Evolutionary conservation across 202 grass and related monocot species (phyloP), one percentile per base, ranked within the genome.

Genomic region (Hordeum pubiflorum): DNA sequence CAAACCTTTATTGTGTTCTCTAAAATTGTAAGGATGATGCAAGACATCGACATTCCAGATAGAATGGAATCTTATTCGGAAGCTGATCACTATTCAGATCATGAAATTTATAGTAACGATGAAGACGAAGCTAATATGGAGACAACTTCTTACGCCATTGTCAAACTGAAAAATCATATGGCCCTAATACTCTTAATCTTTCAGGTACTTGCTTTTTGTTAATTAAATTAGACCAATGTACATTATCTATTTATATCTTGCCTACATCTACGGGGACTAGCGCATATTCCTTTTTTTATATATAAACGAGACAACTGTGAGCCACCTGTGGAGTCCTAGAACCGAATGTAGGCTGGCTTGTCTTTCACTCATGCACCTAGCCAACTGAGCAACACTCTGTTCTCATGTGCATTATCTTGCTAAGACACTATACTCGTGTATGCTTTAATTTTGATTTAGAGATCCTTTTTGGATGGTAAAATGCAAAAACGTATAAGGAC

Each of bases 111-210:
- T 72, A 88, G 71, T 60, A 89, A 93, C 39, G 94, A 97, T 58
- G 96, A 99, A 88, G 92, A 95, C 55, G 92, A 94, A 65, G 92
- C 96, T 77, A 93, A 95, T 87, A 99, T 95, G 96, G 96, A 95
- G 78, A 95, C 96, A 21, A 65, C 92, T 63, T 95, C 96, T 32
- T 99, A 93, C 81, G 96, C 90, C 77, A 90, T 95, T 85, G 85
- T 93, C 83, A 99, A 89, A 75, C 70, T 95, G 89, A 99, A 93
- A 78, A 89, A 90, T 72, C 89, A 99, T 69, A 92, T 99, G 84
- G 74, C 90, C 38, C 80, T 95, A 33, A 75, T 89, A 14, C 86
- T 99, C 27, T 57, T 92, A 63, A 70, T 99, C 78, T 72, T 93
- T 79, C 86, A 99, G 96, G 96, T 99, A 90, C 15, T 82, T 74